Evolutionary conservation across 176 grass and related monocot species (phyloP).

Genomic region (Urochloa ruziziensis): DNA sequence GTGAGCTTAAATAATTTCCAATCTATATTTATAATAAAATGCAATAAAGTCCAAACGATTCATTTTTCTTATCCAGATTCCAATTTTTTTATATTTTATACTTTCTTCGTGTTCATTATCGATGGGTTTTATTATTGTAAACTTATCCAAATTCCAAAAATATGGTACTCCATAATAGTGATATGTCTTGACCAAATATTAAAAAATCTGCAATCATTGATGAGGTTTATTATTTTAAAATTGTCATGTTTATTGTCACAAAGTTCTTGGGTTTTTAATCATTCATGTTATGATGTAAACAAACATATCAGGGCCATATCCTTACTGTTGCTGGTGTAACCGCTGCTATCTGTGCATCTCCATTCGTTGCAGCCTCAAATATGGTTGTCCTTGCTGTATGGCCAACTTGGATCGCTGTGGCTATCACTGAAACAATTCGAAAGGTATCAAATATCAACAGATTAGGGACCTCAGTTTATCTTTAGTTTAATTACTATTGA

Average conservation of each 20-base stretch:
- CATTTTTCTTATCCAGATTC: neutral
- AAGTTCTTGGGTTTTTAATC: neutral
- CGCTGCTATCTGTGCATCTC: conserved; percentile 77
- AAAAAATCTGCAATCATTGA: neutral
- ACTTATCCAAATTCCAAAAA: no score
- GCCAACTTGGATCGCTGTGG: conserved; percentile 85
- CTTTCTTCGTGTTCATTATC: no score
- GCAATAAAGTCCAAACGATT: neutral
- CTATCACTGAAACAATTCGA: conserved; percentile 78
- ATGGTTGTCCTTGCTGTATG: conserved; percentile 80
- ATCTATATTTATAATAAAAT: neutral
- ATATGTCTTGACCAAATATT: neutral
- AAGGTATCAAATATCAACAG: conserved; percentile 48
- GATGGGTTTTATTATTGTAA: no score
- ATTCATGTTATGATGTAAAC: conserved; percentile 19
- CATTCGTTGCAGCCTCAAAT: conserved; percentile 70
- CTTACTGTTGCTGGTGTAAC: conserved; percentile 88
- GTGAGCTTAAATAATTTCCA: neutral
- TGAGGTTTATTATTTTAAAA: neutral
- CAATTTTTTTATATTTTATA: no score
- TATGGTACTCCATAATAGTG: no score
- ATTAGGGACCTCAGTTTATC: neutral
- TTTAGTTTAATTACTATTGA: neutral
- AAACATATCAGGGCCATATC: conserved; percentile 68
- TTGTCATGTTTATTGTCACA: neutral